phyloP scores from a whole-genome alignment of 2,329 filamentous ascomycete genomes.

The Pyrenochaeta sp. region DNA sequence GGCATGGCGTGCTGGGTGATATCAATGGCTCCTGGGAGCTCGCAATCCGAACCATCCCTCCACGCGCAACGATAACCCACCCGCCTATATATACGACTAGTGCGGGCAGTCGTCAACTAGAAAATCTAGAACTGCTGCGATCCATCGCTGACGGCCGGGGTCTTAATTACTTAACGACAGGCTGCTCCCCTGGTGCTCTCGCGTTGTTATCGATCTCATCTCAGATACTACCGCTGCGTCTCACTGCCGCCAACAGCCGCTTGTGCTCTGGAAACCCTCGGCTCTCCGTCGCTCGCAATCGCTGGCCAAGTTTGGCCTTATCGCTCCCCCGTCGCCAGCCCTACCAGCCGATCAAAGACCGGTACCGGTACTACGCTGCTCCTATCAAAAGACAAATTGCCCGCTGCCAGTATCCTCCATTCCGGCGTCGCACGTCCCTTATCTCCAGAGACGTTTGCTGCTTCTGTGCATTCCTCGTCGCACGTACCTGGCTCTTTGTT shows the following conservation, averaged over 20 bases:
- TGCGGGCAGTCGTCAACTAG: conserved; percentile 30
- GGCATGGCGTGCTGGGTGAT: conserved; percentile 46
- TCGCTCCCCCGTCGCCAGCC: conserved; percentile 32
- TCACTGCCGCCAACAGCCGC: conserved; percentile 40
- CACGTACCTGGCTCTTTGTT: conserved; percentile 14
- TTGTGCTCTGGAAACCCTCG: conserved; percentile 38
- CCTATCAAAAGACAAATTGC: conserved; percentile 13
- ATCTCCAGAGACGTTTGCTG: conserved; percentile 33
- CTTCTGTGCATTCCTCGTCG: conserved; percentile 17
- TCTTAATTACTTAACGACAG: conserved; percentile 34
- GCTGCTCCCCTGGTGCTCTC: conserved; percentile 19
- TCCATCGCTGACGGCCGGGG: conserved; percentile 16
- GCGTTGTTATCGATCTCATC: conserved; percentile 20
- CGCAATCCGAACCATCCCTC: conserved; percentile 40
- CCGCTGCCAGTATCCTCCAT: conserved; percentile 18
- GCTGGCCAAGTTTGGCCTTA: conserved; percentile 30
- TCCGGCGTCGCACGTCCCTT: conserved; percentile 34
- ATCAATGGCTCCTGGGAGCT: conserved; percentile 34
- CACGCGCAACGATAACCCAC: conserved; percentile 30
- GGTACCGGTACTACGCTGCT: conserved; percentile 14
- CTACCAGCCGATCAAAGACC: conserved; percentile 21
- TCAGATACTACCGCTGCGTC: conserved; percentile 19
- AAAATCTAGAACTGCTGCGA: conserved; percentile 34
- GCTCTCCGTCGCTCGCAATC: conserved; percentile 27
- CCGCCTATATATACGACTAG: conserved; percentile 29